phyloP scores from a whole-genome alignment of 805 yeast species.

The Candida nonsorbophila region DNA sequence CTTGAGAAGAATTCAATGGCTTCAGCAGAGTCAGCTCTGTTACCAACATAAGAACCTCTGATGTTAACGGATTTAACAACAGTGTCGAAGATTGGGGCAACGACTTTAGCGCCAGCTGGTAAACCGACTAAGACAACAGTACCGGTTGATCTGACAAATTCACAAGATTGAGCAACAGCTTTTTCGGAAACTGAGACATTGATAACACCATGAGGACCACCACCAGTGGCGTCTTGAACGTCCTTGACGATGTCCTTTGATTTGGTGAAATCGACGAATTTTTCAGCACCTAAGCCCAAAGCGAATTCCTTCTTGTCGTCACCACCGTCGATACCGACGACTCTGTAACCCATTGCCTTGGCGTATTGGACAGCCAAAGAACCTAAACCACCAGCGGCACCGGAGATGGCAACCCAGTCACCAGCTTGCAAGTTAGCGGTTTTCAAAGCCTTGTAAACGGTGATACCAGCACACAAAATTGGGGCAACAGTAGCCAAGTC shows the following conservation, averaged over 20 bases:
- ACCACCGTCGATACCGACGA: constrained; percentile 72
- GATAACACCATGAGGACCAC: constrained; percentile 54
- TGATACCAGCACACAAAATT: constrained; percentile 63
- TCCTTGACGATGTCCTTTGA: constrained; percentile 47
- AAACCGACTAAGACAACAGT: constrained; percentile 41
- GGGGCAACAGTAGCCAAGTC: constrained; percentile 57
- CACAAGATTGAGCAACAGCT: constrained; percentile 44
- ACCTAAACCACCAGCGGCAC: constrained; percentile 83
- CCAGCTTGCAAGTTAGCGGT: constrained; percentile 56
- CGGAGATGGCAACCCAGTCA: constrained; percentile 70
- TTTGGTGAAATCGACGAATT: constrained; percentile 50
- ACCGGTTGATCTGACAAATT: constrained; percentile 36
- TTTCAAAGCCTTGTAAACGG: constrained; percentile 65
- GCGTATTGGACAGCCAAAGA: constrained; percentile 73
- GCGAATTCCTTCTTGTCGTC: constrained; percentile 57
- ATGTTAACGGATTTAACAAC: constrained; percentile 35
- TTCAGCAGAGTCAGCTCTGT: constrained; percentile 42
- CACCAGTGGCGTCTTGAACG: constrained; percentile 42
- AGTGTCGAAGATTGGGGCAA: constrained; percentile 34
- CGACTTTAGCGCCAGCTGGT: constrained; percentile 41
- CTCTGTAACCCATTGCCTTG: constrained; percentile 65
- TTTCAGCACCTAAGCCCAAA: constrained; percentile 58
- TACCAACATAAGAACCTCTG: constrained; percentile 41
- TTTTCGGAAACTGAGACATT: constrained; percentile 48
- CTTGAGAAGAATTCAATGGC: constrained; percentile 41